Percentiles rank a stretch among this genome's conserved stretches.
phyloP scores from a whole-genome alignment of 164 flowering plant species.

The Santalum album region DNA sequence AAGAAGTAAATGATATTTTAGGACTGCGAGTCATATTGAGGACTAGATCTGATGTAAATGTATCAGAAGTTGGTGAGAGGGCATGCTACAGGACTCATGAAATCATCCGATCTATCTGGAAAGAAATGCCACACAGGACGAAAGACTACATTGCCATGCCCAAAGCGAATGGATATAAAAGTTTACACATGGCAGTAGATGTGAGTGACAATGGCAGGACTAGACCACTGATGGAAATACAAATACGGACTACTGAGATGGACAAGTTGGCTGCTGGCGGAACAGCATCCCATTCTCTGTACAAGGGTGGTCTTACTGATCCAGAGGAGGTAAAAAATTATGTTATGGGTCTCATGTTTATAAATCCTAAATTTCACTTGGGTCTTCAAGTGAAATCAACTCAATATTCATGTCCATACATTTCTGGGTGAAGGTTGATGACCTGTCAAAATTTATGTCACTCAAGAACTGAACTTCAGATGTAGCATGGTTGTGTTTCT shows the following conservation, averaged over 20 bases:
- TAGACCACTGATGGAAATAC: slow-evolving; percentile 78
- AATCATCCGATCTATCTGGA: slow-evolving; percentile 66
- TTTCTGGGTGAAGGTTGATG: neutral
- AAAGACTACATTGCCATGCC: slow-evolving; percentile 81
- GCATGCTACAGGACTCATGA: slow-evolving; percentile 76
- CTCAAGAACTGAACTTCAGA: neutral
- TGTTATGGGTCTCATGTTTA: too few species aligned
- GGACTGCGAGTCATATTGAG: slow-evolving; percentile 68
- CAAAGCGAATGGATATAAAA: slow-evolving; percentile 81
- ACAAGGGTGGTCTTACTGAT: slow-evolving; percentile 84
- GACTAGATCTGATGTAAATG: slow-evolving; percentile 33
- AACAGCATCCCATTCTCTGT: slow-evolving; percentile 75
- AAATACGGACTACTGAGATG: slow-evolving; percentile 81
- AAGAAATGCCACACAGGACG: slow-evolving; percentile 60
- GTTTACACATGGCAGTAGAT: slow-evolving; percentile 93
- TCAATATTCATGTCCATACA: neutral
- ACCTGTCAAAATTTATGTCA: neutral
- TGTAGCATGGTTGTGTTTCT: neutral
- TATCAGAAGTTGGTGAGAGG: slow-evolving; percentile 36
- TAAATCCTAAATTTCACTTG: too few species aligned
- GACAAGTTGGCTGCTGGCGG: slow-evolving; percentile 70
- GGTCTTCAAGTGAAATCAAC: too few species aligned
- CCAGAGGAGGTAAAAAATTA: slow-evolving; percentile 58
- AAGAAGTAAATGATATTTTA: slow-evolving; percentile 73
- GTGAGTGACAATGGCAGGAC: slow-evolving; percentile 43